These are phyloP conservation scores for Alternaria gaisen DNA, from an alignment of 2,329 filamentous ascomycete species.

Conservation along the genomic window DNA sequence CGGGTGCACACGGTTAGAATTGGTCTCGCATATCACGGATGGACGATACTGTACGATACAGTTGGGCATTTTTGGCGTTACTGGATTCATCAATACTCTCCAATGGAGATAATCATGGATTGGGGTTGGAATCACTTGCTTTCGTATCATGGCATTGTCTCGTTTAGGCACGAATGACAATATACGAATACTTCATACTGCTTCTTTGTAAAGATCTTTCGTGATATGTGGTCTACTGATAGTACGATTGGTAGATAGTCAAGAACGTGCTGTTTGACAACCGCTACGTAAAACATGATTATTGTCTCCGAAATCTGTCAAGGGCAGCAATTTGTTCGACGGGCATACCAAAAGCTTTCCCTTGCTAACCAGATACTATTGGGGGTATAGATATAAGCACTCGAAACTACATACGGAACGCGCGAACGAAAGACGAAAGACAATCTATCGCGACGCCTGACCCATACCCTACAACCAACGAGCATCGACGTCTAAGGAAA, in stretches of 20 bases:
- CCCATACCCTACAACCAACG: not conserved
- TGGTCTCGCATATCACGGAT: constrained; percentile 1
- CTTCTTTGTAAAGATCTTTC: not conserved
- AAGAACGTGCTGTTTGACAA: not conserved
- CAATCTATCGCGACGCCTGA: not conserved
- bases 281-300: not conserved
- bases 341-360: not conserved
- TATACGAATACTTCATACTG: not conserved
- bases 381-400: not conserved
- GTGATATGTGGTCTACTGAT: not conserved
- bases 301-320: not conserved
- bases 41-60: constrained; percentile 15
- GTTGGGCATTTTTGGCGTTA: constrained; percentile 10
- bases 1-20: not conserved
- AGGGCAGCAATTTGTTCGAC: too few relatives aligned
- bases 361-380: not conserved
- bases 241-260: not conserved
- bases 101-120: constrained; percentile 4
- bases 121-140: not conserved
- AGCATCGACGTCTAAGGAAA: not conserved
- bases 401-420: not conserved
- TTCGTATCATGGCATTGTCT: constrained; percentile 1
- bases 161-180: constrained; percentile 3
- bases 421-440: not conserved
- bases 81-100: not conserved